Conservation (phyloP, 2,329 filamentous ascomycete species). For the Calonectria leucothoes region DNA sequence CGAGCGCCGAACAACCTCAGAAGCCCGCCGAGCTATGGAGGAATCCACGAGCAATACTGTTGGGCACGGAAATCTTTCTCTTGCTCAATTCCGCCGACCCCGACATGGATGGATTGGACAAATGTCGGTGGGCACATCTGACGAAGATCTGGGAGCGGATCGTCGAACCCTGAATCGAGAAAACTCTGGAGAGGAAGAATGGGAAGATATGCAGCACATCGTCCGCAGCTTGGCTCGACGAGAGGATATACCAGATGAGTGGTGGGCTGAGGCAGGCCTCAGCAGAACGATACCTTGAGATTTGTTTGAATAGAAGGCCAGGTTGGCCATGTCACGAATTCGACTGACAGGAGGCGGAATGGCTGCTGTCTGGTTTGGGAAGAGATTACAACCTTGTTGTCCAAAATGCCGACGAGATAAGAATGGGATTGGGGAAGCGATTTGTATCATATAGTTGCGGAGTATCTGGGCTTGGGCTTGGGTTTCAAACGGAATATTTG, state of each 20-base stretch:
- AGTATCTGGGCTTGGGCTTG: not conserved
- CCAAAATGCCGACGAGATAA: not conserved
- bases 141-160: constrained; percentile 39
- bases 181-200: constrained; percentile 51
- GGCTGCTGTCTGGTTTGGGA: not conserved
- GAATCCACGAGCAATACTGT: not conserved
- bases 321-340: constrained; percentile 4
- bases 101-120: constrained; percentile 41
- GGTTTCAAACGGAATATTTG: not conserved
- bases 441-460: constrained; percentile 15
- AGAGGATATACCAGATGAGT: constrained; percentile 84
- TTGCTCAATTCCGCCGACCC: constrained; percentile 12
- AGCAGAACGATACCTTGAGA: constrained; percentile 64
- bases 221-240: constrained; percentile 76
- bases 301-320: constrained; percentile 34
- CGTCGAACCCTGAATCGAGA: constrained; percentile 32
- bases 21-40: constrained; percentile 2
- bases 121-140: constrained; percentile 40
- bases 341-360: not conserved
- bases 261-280: constrained; percentile 80
- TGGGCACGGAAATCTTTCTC: constrained; percentile 13
- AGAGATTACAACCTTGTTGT: not conserved
- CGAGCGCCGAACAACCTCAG: not conserved
- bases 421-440: not conserved
- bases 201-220: constrained; percentile 76